Evolutionary conservation across 306 rosid species (phyloP).

Genomic region (Myrica gale): DNA sequence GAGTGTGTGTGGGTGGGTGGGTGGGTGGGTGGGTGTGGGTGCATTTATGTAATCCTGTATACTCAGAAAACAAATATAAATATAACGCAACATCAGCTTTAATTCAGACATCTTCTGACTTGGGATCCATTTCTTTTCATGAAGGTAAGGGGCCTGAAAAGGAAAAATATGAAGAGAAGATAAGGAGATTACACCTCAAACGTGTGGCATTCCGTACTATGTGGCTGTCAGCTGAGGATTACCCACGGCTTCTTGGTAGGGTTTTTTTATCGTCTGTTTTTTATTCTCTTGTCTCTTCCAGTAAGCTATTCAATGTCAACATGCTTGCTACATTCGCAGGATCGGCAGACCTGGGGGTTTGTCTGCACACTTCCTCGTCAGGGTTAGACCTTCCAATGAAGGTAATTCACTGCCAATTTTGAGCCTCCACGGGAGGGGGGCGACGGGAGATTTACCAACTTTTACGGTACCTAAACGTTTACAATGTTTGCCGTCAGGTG

Average conservation of each 20-base stretch:
- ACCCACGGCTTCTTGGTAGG: constrained; percentile 80
- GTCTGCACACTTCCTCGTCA: constrained; percentile 94
- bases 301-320: constrained; percentile 16
- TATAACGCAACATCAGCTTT: not conserved
- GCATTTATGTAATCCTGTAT: not conserved
- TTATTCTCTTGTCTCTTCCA: constrained; percentile 1
- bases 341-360: constrained; percentile 90
- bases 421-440: no score
- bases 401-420: constrained; percentile 41
- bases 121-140: constrained; percentile 21
- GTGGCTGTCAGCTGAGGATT: constrained; percentile 97
- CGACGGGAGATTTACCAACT: not conserved
- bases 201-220: constrained; percentile 95
- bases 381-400: constrained; percentile 99
- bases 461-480: not conserved
- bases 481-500: constrained; percentile 44
- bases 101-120: constrained; percentile 12
- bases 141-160: constrained; percentile 95
- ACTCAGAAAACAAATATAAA: not conserved
- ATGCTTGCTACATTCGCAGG: constrained; percentile 50
- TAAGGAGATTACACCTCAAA: constrained; percentile 71
- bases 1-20: not conserved
- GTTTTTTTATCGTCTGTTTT: constrained; percentile 25
- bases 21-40: not conserved
- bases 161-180: constrained; percentile 75